Conservation (phyloP, 179 eudicot genomes). For the Beta lomatogona region DNA sequence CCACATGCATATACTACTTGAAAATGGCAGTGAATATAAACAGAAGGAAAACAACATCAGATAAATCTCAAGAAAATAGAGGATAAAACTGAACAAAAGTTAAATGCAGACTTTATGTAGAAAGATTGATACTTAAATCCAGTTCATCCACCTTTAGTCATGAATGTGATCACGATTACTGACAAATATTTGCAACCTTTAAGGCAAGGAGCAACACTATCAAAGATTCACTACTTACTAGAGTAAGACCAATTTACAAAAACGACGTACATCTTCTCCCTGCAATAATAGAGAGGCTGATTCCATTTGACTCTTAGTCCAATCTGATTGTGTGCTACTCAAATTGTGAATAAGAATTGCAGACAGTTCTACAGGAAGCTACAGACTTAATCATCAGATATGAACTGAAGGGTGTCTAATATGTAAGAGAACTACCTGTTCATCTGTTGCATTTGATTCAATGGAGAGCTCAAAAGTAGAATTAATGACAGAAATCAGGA, state of each 20-base stretch:
- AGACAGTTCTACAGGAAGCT: background rate
- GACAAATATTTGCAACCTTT: background rate
- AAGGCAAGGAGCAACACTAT: background rate
- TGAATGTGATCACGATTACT: background rate
- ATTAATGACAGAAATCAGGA: slow-evolving; percentile 82
- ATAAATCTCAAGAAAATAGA: background rate
- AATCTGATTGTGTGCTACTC: background rate
- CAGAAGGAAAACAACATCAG: slow-evolving; percentile 11
- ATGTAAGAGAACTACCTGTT: slow-evolving; percentile 61
- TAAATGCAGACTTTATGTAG: background rate
- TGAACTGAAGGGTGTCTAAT: background rate
- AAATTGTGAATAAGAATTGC: background rate
- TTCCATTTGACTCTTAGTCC: background rate
- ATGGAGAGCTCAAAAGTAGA: slow-evolving; percentile 98
- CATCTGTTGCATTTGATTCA: slow-evolving; percentile 92
- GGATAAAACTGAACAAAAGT: background rate
- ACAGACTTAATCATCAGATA: background rate
- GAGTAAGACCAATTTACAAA: background rate
- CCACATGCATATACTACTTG: slow-evolving; percentile 98
- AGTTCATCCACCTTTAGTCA: background rate
- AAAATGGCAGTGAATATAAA: slow-evolving; percentile 78
- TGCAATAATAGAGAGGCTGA: background rate
- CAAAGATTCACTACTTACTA: background rate
- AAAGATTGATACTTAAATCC: background rate
- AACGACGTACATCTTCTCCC: background rate